These are phyloP conservation scores for Hemisphaericaspora nanyangensis DNA, from an alignment of 805 yeast genomes.

Conservation along the genomic window DNA sequence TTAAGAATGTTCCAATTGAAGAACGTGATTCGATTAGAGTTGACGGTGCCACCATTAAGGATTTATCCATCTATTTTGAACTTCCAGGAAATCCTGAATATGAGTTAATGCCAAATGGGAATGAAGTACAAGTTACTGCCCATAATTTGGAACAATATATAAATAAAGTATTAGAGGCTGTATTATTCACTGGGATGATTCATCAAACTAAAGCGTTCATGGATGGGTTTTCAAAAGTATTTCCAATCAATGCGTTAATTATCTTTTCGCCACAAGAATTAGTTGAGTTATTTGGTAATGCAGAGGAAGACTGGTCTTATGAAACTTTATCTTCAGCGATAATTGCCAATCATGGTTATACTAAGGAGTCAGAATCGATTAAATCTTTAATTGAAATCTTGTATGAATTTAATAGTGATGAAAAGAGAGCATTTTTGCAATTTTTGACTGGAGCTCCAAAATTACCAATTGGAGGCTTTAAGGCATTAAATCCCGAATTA, in stretches of 20 bases:
- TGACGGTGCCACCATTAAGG: slow-evolving; percentile 45
- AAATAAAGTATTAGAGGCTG: slow-evolving; percentile 50
- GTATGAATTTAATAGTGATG: slow-evolving; percentile 46
- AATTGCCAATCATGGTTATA: slow-evolving; percentile 89
- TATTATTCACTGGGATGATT: slow-evolving; percentile 59
- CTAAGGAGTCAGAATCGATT: slow-evolving; percentile 62
- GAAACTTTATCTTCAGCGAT: slow-evolving; percentile 57
- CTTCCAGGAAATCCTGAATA: slow-evolving; percentile 72
- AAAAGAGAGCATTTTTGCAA: slow-evolving; percentile 73
- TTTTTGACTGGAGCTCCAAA: slow-evolving; percentile 92
- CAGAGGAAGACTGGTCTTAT: slow-evolving; percentile 82
- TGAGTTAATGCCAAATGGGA: slow-evolving; percentile 58
- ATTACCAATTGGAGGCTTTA: slow-evolving; percentile 91
- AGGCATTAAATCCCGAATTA: slow-evolving; percentile 71
- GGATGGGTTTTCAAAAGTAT: slow-evolving; percentile 77
- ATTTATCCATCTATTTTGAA: slow-evolving; percentile 59
- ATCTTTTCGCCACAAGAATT: slow-evolving; percentile 76
- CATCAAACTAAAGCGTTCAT: slow-evolving; percentile 66
- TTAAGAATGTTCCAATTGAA: slow-evolving; percentile 11
- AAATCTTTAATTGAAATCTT: slow-evolving; percentile 59
- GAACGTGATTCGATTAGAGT: slow-evolving; percentile 15
- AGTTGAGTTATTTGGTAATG: slow-evolving; percentile 66
- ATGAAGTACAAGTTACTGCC: slow-evolving; percentile 42
- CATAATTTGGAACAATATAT: slow-evolving; percentile 59
- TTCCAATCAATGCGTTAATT: slow-evolving; percentile 69